Evolutionary conservation across 1,284 basidiomycete genomes (phyloP).

Genomic region (Anthracocystis walkeri): DNA sequence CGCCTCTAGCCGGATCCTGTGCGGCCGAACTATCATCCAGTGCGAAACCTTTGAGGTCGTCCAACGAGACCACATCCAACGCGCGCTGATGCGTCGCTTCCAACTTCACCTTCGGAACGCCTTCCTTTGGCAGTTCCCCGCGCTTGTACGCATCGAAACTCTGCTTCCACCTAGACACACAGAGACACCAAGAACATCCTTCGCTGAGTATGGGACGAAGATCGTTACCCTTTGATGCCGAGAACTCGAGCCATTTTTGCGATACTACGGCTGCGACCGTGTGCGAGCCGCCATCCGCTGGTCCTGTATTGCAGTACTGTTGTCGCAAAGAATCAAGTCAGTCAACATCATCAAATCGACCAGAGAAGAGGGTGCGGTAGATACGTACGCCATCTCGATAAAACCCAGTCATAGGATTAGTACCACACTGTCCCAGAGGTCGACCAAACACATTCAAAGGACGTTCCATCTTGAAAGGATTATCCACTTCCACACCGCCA

Average conservation of each 20-base stretch:
- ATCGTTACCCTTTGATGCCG: conserved; percentile 59
- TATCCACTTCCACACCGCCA: conserved; percentile 10
- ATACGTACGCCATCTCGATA: conserved; percentile 54
- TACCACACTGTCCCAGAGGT: conserved; percentile 49
- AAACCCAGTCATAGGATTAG: conserved; percentile 55
- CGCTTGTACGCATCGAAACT: conserved; percentile 81
- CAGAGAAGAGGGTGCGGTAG: background rate
- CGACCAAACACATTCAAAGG: conserved; percentile 55
- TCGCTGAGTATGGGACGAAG: conserved; percentile 50
- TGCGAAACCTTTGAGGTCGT: conserved; percentile 45
- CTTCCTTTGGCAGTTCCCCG: conserved; percentile 78
- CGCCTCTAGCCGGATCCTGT: conserved; percentile 34
- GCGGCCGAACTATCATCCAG: conserved; percentile 17
- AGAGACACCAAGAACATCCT: conserved; percentile 60
- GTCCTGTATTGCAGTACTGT: conserved; percentile 55
- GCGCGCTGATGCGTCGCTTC: conserved; percentile 52
- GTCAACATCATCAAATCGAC: conserved; percentile 5
- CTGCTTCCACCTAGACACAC: conserved; percentile 72
- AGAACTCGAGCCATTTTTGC: conserved; percentile 50
- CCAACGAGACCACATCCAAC: conserved; percentile 39
- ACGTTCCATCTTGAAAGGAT: conserved; percentile 51
- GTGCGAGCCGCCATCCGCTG: conserved; percentile 53
- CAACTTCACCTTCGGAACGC: conserved; percentile 54
- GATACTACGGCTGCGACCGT: conserved; percentile 57
- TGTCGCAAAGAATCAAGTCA: background rate